Evolutionary conservation across 2,329 filamentous ascomycete genomes (phyloP).

Genomic region (Cladophialophora bantiana): DNA sequence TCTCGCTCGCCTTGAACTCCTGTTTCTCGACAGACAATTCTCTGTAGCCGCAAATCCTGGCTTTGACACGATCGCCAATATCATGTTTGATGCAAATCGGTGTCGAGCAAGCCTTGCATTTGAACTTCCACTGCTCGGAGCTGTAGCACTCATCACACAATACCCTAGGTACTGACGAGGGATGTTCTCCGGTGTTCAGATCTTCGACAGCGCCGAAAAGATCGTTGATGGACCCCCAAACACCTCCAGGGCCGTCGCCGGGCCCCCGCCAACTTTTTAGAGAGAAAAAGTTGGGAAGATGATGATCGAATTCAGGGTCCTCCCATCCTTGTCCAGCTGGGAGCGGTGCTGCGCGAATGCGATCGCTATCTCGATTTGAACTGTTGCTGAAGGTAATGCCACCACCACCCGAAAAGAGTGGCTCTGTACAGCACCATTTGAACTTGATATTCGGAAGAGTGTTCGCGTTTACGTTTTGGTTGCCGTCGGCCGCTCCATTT

Average conservation of each 20-base stretch:
- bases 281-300: conserved; percentile 14
- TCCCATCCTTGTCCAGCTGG: conserved; percentile 63
- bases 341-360: conserved; percentile 63
- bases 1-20: conserved; percentile 43
- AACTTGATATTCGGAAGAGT: conserved; percentile 61
- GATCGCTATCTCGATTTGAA: conserved; percentile 60
- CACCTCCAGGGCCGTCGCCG: conserved; percentile 33
- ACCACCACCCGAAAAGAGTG: conserved; percentile 65
- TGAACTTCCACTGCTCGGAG: conserved; percentile 66
- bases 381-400: conserved; percentile 63
- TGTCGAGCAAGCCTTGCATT: conserved; percentile 63
- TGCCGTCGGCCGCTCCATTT: conserved; percentile 34
- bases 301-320: conserved; percentile 58
- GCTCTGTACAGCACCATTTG: conserved; percentile 67
- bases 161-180: conserved; percentile 54
- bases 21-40: conserved; percentile 61
- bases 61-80: conserved; percentile 59
- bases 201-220: conserved; percentile 44
- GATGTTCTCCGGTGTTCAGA: conserved; percentile 27
- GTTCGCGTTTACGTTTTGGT: conserved; percentile 45
- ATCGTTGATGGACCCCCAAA: conserved; percentile 51
- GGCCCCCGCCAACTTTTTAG: neutral
- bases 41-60: conserved; percentile 64
- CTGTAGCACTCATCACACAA: conserved; percentile 65
- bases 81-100: conserved; percentile 67